These are phyloP conservation scores for Salinomyces thailandicus DNA, from an alignment of 2,329 filamentous ascomycete species.

Conservation along the genomic window DNA sequence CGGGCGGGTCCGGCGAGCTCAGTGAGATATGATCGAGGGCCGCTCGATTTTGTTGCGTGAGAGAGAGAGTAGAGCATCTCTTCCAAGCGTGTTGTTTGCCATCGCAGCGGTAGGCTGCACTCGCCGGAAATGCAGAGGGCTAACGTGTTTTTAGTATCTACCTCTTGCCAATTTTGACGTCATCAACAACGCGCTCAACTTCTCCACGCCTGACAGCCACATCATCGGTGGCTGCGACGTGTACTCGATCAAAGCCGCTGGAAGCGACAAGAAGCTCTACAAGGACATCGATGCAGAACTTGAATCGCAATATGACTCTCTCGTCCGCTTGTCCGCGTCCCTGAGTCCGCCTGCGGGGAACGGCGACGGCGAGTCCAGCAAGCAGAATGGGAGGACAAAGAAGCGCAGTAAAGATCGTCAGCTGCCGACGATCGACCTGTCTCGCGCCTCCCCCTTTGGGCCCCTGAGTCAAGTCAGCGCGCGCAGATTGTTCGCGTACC, in stretches of 20 bases:
- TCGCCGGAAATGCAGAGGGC: no score
- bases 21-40: constrained; percentile 14
- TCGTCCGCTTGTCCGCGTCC: constrained; percentile 75
- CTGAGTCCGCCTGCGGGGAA: constrained; percentile 61
- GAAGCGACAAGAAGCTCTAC: constrained; percentile 93
- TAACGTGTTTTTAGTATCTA: constrained; percentile 56
- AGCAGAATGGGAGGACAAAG: constrained; percentile 25
- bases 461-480: constrained; percentile 79
- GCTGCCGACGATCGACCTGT: constrained; percentile 49
- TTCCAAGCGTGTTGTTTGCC: no score
- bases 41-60: constrained; percentile 2
- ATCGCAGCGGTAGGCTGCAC: no score
- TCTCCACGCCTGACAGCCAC: constrained; percentile 85
- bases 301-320: constrained; percentile 80
- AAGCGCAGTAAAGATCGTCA: constrained; percentile 20
- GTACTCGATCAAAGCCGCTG: constrained; percentile 93
- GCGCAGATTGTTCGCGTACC: constrained; percentile 84
- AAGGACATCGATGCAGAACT: constrained; percentile 88
- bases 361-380: constrained; percentile 15
- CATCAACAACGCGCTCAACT: constrained; percentile 86
- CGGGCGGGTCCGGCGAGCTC: constrained; percentile 3
- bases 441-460: constrained; percentile 83
- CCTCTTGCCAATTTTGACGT: constrained; percentile 83
- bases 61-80: no score
- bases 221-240: constrained; percentile 90